phyloP scores from a whole-genome alignment of 495 filamentous ascomycete genomes.

The Trichoderma gamsii region DNA sequence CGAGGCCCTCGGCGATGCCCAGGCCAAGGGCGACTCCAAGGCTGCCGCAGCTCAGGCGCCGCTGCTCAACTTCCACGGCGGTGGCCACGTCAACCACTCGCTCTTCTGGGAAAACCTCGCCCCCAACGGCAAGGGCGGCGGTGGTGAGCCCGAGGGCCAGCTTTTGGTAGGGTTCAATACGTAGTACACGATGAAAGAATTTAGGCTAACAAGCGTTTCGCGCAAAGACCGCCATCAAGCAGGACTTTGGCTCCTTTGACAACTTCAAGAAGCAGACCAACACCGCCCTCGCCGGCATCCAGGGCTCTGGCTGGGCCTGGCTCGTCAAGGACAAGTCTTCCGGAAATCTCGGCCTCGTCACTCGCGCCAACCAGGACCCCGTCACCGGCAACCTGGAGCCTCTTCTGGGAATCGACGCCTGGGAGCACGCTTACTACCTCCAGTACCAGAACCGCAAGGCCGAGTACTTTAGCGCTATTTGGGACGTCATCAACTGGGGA shows the following conservation, averaged over 20 bases:
- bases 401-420: slow-evolving; percentile 81
- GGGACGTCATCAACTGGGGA: slow-evolving; percentile 97
- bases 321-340: slow-evolving; percentile 87
- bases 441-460: slow-evolving; percentile 99
- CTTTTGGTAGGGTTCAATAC: slow-evolving; percentile 33
- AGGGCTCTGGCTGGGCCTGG: slow-evolving; percentile 96
- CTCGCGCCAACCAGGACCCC: slow-evolving; percentile 78
- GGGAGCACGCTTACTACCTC: slow-evolving; percentile 67
- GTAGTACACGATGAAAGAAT: too few relatives aligned
- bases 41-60: slow-evolving; percentile 77
- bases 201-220: too few relatives aligned
- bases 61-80: slow-evolving; percentile 93
- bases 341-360: slow-evolving; percentile 68
- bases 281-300: slow-evolving; percentile 75
- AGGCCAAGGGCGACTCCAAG: slow-evolving; percentile 51
- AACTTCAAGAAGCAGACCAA: slow-evolving; percentile 79
- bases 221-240: slow-evolving; percentile 66
- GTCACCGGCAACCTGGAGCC: slow-evolving; percentile 72
- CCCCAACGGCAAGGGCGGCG: slow-evolving; percentile 60
- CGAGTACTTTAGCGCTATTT: slow-evolving; percentile 94
- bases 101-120: slow-evolving; percentile 98
- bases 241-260: slow-evolving; percentile 70
- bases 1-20: slow-evolving; percentile 56
- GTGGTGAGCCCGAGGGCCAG: slow-evolving; percentile 62
- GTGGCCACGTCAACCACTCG: slow-evolving; percentile 89